phyloP scores from a whole-genome alignment of 306 rosid genomes.

The Leucaena leucocephala region DNA sequence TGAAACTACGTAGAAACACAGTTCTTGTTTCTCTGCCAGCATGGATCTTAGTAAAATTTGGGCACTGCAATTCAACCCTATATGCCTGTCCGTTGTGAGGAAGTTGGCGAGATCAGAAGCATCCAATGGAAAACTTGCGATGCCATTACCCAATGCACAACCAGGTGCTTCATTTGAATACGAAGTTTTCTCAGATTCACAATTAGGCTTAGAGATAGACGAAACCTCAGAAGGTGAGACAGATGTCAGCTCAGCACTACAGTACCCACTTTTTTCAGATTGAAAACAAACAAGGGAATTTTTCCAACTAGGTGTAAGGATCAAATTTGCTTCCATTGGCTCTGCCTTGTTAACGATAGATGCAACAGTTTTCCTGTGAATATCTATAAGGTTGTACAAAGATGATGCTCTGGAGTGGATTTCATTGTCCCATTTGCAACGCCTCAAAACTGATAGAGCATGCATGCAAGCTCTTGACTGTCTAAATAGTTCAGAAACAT shows the following conservation, averaged over 20 bases:
- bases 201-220: conserved; percentile 43
- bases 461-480: conserved; percentile 98
- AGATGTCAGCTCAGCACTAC: conserved; percentile 60
- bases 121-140: conserved; percentile 70
- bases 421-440: conserved; percentile 94
- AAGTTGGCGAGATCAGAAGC: conserved; percentile 97
- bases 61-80: conserved; percentile 81
- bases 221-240: conserved; percentile 42
- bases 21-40: conserved; percentile 76
- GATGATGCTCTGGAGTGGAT: conserved; percentile 92
- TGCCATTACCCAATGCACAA: conserved; percentile 58
- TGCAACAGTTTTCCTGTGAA: conserved; percentile 92
- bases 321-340: conserved; percentile 85
- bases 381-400: conserved; percentile 87
- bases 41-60: conserved; percentile 83
- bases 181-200: conserved; percentile 44
- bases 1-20: conserved; percentile 84
- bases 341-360: conserved; percentile 93
- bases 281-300: conserved; percentile 51
- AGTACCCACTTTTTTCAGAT: conserved; percentile 49
- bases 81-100: conserved; percentile 89
- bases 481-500: conserved; percentile 91
- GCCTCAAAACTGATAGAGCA: conserved; percentile 86
- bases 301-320: conserved; percentile 63
- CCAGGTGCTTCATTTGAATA: conserved; percentile 60